Percentiles rank a stretch among this genome's conserved stretches.
Conservation (phyloP, 2,329 filamentous ascomycete genomes). For the Colletotrichum neosansevieriae region DNA sequence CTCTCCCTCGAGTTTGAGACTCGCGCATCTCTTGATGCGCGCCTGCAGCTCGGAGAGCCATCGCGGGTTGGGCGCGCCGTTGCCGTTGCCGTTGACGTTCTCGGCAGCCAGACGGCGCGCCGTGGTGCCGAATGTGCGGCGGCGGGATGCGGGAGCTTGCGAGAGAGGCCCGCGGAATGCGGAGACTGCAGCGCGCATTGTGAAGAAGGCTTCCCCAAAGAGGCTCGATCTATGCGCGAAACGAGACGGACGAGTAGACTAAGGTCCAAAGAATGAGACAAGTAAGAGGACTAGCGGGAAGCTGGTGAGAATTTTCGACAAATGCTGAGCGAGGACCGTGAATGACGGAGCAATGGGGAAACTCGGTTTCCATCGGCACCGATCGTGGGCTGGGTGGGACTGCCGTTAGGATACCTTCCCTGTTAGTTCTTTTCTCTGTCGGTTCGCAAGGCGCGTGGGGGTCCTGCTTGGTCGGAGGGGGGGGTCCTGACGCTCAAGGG, state of each 20-base stretch:
- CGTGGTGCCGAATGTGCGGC: conserved; percentile 28
- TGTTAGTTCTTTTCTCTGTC: not conserved
- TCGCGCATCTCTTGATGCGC: conserved; percentile 40
- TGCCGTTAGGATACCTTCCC: not conserved
- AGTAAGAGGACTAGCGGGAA: not conserved
- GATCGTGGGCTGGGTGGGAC: not conserved
- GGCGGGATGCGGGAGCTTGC: not conserved
- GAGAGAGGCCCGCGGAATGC: conserved; percentile 10
- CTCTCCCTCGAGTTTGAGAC: not conserved
- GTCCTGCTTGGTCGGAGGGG: not conserved
- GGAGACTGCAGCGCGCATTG: conserved; percentile 6
- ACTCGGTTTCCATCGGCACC: conserved; percentile 34
- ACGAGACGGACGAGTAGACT: too few relatives aligned
- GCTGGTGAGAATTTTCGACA: conserved; percentile 4
- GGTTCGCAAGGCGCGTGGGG: conserved; percentile 2
- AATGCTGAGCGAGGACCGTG: not conserved
- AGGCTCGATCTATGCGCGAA: too few relatives aligned
- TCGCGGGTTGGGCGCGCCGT: conserved; percentile 40
- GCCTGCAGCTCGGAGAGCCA: conserved; percentile 47
- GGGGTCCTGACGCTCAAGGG: not conserved
- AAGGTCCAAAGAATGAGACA: not conserved
- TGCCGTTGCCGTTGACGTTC: not conserved
- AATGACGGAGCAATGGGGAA: conserved; percentile 21
- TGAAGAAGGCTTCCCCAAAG: not conserved
- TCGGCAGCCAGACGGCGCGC: conserved; percentile 6